Evolutionary conservation across 2,329 filamentous ascomycete genomes (phyloP), one percentile per base, ranked within the genome.

Genomic region (Chrysosphaeria jannelii): DNA sequence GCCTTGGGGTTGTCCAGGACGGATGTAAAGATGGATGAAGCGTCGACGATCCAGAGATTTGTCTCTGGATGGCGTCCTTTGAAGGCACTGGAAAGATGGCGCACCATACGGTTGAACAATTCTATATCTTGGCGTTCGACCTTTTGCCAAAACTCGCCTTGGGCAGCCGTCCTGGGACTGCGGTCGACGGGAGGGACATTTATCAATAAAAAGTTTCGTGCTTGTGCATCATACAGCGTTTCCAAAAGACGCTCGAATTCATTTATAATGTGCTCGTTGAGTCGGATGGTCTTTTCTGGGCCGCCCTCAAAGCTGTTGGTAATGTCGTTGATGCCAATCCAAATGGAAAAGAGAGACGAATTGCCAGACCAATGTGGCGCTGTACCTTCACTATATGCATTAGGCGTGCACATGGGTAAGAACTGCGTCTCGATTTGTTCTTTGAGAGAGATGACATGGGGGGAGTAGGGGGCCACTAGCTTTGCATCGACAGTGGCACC

Each of bases 191-290:
- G 55, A 2, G 63, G 62, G 0, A 65, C 58, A 24, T 50, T 61
- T 14, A 68, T 29, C 25, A 67, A 48, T 2, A 53, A 44, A 28
- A 67, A 67, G 26, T 62, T 61, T 5, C 60, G 43, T 3, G 50
- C 50, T 0, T 61, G 61, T 3, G 45, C 41, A 3, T 40, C 35
- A 29, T 61, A 61, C 5, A 69, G 39, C 11, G 45, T 27, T 25
- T 47, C 39, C 0, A 51, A 34, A 2, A 52, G 35, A 4, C 35
- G 35, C 8, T 43, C 43, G 25, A 53, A 53, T 11, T 44, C 41
- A 2, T 35, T 39, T n/a, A 53, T 45, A 3, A 51, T 45, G n/a
- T 37, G 32, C 3, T 31, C 32, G 22, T 48, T 41, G 4, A 55
- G 34, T 0, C 32, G 35, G 0, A 34, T 48, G 1, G 58, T 46